Evolutionary conservation across 2,329 filamentous ascomycete genomes (phyloP).

Genomic region (Phialophora tarda): DNA sequence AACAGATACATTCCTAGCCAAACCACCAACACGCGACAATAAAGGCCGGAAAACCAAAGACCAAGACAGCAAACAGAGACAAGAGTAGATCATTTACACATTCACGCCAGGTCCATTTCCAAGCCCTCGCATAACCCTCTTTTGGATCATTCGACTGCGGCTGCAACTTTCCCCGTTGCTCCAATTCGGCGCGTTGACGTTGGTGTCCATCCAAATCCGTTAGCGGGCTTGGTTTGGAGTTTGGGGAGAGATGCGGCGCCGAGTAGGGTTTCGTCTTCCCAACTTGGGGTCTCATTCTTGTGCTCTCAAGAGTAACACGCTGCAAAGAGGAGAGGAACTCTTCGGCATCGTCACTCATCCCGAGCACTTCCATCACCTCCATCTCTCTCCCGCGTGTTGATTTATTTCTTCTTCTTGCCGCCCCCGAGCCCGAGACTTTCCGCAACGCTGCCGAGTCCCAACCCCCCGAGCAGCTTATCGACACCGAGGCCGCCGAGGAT

Average conservation of each 20-base stretch:
- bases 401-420: constrained; percentile 60
- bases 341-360: neutral
- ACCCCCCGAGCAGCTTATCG: constrained; percentile 72
- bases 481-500: constrained; percentile 78
- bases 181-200: neutral
- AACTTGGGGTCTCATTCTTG: neutral
- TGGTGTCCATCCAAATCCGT: neutral
- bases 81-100: neutral
- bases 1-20: neutral
- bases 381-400: neutral
- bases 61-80: neutral
- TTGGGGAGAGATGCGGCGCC: neutral
- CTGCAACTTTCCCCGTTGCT: neutral
- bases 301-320: too few species aligned
- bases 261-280: neutral
- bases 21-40: neutral
- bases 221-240: neutral
- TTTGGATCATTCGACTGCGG: neutral
- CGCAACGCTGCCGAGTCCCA: constrained; percentile 66
- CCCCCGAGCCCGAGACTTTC: constrained; percentile 59
- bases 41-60: neutral
- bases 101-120: neutral
- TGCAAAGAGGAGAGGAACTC: neutral
- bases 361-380: constrained; percentile 1
- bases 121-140: neutral